Evolutionary conservation across 2,329 filamentous ascomycete species (phyloP), one percentile per base, ranked within the genome.

Genomic region (Pseudogymnoascus sp.): DNA sequence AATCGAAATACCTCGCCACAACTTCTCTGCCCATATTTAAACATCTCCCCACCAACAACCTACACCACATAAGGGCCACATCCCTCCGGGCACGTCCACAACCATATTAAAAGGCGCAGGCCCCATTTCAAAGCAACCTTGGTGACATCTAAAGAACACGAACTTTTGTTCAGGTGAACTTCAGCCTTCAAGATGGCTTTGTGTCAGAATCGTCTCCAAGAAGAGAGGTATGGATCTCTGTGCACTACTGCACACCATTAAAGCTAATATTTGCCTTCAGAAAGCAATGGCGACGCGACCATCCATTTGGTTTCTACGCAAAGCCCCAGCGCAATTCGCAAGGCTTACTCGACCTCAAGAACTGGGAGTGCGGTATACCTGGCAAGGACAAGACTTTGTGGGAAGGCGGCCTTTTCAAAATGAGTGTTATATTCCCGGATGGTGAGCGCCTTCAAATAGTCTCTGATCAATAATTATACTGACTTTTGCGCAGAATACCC

Each of bases 311-410:
- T 65, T 99, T 99, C 79, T 96, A 90, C 75, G 94, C 94, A 25
- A 91, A 92, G 73, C 94, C 95, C 10, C 80, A 87, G 65, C 89
- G 93, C 69, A 92, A 86, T 66, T 76, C 87, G 15, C 83, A 91
- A 68, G 92, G 92, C 62, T 85, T 91, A 1, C 83, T 97, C 60
- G 94, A 99, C 72, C 81, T 99, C 66, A 96, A 97, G 82, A 84
- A 86, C 67, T 99, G 94, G 94, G 92, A 97, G 70, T 97, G 94
- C 71, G 92, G 92, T 44, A 90, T 99, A 44, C 94, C 94, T 3
- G 94, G 95, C 71, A 97, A 96, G 74, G 88, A 96, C 64, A 94
- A 95, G 80, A 99, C 95, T 0, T 87, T 97, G 21, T 99, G 94
- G 94, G 92, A 96, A 72, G 92, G 92, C n/a, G 94, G 94, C 1